Conservation (phyloP, 176 grass and related monocot genomes). For the Ensete ventricosum region DNA sequence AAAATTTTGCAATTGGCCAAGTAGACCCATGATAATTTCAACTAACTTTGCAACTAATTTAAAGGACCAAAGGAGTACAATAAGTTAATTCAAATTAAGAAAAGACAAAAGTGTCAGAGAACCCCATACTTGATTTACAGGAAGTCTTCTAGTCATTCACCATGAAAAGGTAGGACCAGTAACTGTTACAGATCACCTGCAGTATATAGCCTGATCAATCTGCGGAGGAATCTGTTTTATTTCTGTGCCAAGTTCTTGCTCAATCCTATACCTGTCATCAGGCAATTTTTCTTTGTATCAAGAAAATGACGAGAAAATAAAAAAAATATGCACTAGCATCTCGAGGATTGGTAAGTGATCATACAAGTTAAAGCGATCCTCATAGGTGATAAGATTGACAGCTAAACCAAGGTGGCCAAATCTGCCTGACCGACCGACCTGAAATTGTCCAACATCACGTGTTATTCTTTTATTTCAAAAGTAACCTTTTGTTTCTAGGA, state of each 20-base stretch:
- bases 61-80: too few relatives aligned
- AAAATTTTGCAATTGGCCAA: conserved; percentile 32
- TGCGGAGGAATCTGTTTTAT: conserved; percentile 90
- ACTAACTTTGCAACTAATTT: too few relatives aligned
- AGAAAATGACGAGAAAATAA: background rate
- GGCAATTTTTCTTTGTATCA: background rate
- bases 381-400: conserved; percentile 62
- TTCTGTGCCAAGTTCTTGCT: conserved; percentile 95
- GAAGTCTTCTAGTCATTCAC: conserved; percentile 36
- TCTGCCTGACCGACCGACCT: conserved; percentile 70
- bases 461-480: too few relatives aligned
- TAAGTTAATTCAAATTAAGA: too few relatives aligned
- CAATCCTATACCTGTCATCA: conserved; percentile 71
- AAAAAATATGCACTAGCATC: background rate
- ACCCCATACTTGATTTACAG: conserved; percentile 42
- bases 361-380: conserved; percentile 73
- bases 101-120: too few relatives aligned
- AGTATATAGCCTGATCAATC: conserved; percentile 92
- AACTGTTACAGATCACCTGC: conserved; percentile 44
- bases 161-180: conserved; percentile 26
- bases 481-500: too few relatives aligned
- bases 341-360: background rate
- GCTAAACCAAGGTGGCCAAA: conserved; percentile 71
- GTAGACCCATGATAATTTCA: too few relatives aligned
- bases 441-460: background rate